Conservation (phyloP, 129 eudicot species). For the Dittrichia graveolens region DNA sequence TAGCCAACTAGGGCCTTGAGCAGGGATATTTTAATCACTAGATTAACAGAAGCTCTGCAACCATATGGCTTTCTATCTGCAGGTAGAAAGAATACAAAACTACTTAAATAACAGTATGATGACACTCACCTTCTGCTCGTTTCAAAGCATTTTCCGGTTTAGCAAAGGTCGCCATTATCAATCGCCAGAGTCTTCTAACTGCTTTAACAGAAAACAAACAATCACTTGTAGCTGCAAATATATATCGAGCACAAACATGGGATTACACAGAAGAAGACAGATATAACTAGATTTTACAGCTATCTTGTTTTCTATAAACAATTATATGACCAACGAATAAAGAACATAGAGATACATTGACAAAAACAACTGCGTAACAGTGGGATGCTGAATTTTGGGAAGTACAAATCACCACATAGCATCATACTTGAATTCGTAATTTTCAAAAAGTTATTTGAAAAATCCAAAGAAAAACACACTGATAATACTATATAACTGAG, state of each 20-base stretch:
- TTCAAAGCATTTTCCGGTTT: conserved; percentile 78
- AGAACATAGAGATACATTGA: too few relatives aligned
- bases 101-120: not conserved
- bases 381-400: too few relatives aligned
- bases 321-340: too few relatives aligned
- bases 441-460: too few relatives aligned
- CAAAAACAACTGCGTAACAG: too few relatives aligned
- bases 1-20: too few relatives aligned
- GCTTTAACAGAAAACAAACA: conserved; percentile 9
- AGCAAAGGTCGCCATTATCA: conserved; percentile 60
- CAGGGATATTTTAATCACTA: too few relatives aligned
- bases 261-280: not conserved
- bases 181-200: conserved; percentile 26
- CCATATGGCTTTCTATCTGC: not conserved
- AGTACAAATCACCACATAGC: too few relatives aligned
- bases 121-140: conserved; percentile 69
- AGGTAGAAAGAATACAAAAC: not conserved
- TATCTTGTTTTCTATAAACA: too few relatives aligned
- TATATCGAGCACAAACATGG: not conserved
- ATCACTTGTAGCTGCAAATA: conserved; percentile 22
- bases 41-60: not conserved
- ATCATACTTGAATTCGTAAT: too few relatives aligned
- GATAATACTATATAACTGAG: not conserved
- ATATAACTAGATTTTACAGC: not conserved
- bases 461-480: too few relatives aligned